Evolutionary conservation across 805 yeast species (phyloP).

Genomic region (Maudiozyma saulgeensis): DNA sequence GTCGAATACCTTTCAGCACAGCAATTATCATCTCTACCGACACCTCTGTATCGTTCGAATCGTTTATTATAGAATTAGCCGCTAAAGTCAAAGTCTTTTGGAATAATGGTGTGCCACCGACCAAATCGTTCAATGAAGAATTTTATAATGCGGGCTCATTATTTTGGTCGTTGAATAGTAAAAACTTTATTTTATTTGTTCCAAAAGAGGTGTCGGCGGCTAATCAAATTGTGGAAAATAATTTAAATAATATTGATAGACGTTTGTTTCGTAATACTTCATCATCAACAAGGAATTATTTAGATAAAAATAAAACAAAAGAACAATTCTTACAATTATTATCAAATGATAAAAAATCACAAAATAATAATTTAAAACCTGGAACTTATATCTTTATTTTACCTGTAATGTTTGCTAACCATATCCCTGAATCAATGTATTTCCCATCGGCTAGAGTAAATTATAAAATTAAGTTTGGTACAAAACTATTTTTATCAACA

Average conservation of each 20-base stretch:
- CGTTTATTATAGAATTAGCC: constrained; percentile 35
- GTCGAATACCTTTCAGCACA: constrained; percentile 40
- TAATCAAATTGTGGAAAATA: constrained; percentile 18
- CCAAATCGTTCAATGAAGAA: constrained; percentile 36
- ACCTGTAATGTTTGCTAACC: constrained; percentile 50
- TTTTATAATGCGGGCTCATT: constrained; percentile 38
- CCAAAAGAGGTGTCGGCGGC: constrained; percentile 21
- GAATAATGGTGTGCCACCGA: constrained; percentile 46
- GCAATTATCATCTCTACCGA: constrained; percentile 41
- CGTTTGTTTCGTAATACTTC: constrained; percentile 14
- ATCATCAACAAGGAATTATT: constrained; percentile 9
- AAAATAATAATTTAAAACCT: constrained; percentile 31
- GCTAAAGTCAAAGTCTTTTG: constrained; percentile 39
- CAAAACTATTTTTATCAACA: not conserved
- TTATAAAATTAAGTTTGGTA: constrained; percentile 13
- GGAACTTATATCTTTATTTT: constrained; percentile 61
- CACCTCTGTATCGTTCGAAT: constrained; percentile 32
- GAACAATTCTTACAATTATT: constrained; percentile 5
- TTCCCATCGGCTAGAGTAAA: constrained; percentile 28
- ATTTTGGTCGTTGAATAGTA: constrained; percentile 37
- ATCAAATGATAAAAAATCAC: not conserved
- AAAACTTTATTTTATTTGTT: constrained; percentile 37
- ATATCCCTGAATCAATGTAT: constrained; percentile 47
- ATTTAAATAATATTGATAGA: constrained; percentile 9
- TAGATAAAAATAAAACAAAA: constrained; percentile 12